Evolutionary conservation across 352 stramenopile species (phyloP), one percentile per base, ranked within the genome.

Genomic region (Thalassiosira delicatula): DNA sequence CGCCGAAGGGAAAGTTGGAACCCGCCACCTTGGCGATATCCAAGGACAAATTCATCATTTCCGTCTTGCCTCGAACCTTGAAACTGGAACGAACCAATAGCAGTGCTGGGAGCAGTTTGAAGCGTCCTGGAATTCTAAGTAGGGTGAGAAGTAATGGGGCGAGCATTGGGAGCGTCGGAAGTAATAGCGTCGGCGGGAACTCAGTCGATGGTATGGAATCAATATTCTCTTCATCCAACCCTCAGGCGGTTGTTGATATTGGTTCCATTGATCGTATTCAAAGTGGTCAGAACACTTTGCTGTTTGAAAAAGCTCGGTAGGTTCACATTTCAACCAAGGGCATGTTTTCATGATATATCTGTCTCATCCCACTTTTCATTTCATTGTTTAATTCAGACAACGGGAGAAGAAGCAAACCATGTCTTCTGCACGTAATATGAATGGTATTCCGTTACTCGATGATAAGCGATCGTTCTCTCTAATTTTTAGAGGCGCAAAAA

Each of bases 231-330:
- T 68, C 66, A 46, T 54, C 37, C n/a, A 60, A 35, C 19, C 60
- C 40, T 7, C 19, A 67, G 37, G 27, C 40, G n/a, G 51, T 32
- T 19, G 33, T 92, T 59, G 88, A 94, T 76, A 84, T 94, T 83
- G 87, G 90, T 12, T 79, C 81, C 0, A 91, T 94, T 76, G 86
- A 90, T 83, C 56, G 88, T 33, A 92, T 94, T 76, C 90, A 92
- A 83, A 84, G 86, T 51, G 90, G 90, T 63, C 82, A 91, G 74
- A 83, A 83, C 53, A 92, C 87, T 0, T 69, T 90, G 23, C 61
- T 83, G 37, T 92, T 92, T 86, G 87, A 92, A 75, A 77, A 79
- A 60, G 83, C 85, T 44, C 69, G 81, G 70, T 81, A 21, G 29
- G 65, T 72, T 37, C 37, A 37, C 14, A n/a, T 27, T 33, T 17